Base-by-base conservation (phyloP, 345 rosid species). In the Nasturtium officinale region DNA sequence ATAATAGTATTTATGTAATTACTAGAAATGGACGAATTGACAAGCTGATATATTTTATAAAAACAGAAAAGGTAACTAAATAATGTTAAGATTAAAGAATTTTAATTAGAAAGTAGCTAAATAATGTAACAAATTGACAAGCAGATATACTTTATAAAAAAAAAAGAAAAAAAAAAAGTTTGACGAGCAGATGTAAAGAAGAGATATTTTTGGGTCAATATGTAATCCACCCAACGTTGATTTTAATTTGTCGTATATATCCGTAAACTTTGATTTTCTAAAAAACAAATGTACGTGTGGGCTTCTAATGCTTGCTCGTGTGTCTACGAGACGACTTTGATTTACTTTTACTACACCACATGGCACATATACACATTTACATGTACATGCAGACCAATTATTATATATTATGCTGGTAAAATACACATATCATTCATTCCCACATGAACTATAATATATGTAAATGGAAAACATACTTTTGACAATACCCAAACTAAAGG, bases 191-290 rank as follows among this genome's bases (percentile, higher is more conserved):
- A 46, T 16, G 33, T 21, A 58, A 16, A 30, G n/a, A 46, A 46
- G 6, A 30, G 72, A n/a, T 65, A 18, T 8, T 28, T 38, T 9
- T 5, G 55, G 73, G 73, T 74, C 73, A 74, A 59, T 61, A 66
- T 29, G 16, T 65, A 48, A 74, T 50, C 78, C 78, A 74, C 53
- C 32, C 67, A 18, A 66, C 53, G 78, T 74, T 67, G 62, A 74
- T 48, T 66, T 67, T 15, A 23, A 6, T 70, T 67, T 67, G 78
- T 67, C 73, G 61, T 67, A 47, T 59, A 20, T 46, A 48, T 57
- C 46, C 40, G 43, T 51, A 29, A 53, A 58, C 61, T 72, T 50
- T 74, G 73, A 74, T 66, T 74, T 58, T 59, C 35, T 20, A 26
- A 55, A 54, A 23, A 17, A n/a, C n/a, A n/a, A n/a, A 10, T 58